Evolutionary conservation across 306 rosid species (phyloP).

Genomic region (Parietaria judaica): DNA sequence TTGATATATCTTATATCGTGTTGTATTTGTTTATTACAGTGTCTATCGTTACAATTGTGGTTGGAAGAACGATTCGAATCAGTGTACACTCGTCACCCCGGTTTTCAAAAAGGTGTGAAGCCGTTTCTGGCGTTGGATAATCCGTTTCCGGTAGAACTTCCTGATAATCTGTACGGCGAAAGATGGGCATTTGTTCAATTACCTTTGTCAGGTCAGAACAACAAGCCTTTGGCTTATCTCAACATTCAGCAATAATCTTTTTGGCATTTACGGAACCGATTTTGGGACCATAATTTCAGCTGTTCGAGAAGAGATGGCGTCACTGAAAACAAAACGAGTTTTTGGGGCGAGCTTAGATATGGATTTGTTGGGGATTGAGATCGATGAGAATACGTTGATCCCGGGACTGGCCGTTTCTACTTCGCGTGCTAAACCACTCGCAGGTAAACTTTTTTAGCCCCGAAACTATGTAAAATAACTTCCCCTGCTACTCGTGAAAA

Average conservation of each 20-base stretch:
- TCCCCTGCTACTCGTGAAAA: too few relatives aligned
- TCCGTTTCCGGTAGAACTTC: conserved; percentile 88
- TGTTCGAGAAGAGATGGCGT: conserved; percentile 65
- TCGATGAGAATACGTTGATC: conserved; percentile 72
- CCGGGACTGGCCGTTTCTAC: conserved; percentile 88
- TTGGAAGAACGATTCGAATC: conserved; percentile 83
- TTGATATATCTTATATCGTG: conserved; percentile 7
- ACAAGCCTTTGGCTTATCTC: too few relatives aligned
- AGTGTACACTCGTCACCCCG: conserved; percentile 76
- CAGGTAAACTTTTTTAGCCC: conserved; percentile 38
- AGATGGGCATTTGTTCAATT: conserved; percentile 96
- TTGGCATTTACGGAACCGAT: neutral
- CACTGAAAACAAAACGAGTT: conserved; percentile 37
- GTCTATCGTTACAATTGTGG: conserved; percentile 74
- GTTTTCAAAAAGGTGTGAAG: conserved; percentile 75
- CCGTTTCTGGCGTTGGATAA: conserved; percentile 83
- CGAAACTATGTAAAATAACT: neutral
- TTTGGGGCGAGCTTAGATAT: conserved; percentile 84
- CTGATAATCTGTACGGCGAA: conserved; percentile 81
- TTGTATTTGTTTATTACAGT: conserved; percentile 39
- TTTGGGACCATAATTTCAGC: conserved; percentile 27
- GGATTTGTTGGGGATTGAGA: conserved; percentile 84
- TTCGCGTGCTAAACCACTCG: conserved; percentile 70
- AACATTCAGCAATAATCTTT: too few relatives aligned
- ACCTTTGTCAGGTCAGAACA: conserved; percentile 65